A percentile compares a stretch with the other conserved stretches of the same genome.
These are phyloP conservation scores for Isoetes taiwanensis DNA, from an alignment of 75 land plant genomes.

Conservation along the genomic window DNA sequence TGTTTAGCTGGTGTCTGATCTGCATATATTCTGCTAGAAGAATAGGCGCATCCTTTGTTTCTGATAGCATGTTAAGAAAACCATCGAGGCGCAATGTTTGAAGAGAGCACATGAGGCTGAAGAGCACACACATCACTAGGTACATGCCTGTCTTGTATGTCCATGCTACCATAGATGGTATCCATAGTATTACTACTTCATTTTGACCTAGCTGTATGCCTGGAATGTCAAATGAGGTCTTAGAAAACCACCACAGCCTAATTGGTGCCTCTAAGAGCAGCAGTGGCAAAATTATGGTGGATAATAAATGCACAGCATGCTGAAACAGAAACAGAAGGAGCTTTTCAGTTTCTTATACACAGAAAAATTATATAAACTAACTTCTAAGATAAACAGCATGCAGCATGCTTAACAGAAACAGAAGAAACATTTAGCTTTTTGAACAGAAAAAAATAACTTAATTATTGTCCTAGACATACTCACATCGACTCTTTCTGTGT, in stretches of 20 bases:
- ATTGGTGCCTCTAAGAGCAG: neutral
- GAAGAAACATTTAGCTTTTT: no score
- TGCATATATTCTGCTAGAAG: neutral
- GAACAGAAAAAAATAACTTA: no score
- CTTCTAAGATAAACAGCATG: no score
- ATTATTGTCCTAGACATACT: no score
- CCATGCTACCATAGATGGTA: neutral
- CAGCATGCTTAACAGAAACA: no score
- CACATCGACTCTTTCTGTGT: neutral
- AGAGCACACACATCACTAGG: slow-evolving; percentile 4
- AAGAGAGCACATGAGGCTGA: neutral
- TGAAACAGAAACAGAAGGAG: neutral
- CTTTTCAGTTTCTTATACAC: no score
- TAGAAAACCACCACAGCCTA: neutral
- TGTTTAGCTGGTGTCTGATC: neutral
- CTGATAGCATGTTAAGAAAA: neutral
- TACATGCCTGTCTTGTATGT: neutral
- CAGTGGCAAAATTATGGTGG: neutral
- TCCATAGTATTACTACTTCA: neutral
- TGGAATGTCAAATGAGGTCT: neutral
- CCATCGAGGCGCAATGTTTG: neutral
- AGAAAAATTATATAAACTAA: no score
- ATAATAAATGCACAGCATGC: neutral
- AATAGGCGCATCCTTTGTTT: neutral
- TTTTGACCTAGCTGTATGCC: neutral